These are phyloP conservation scores for Cafeteria roenbergensis DNA, from an alignment of 108 stramenopile species.

Conservation along the genomic window DNA sequence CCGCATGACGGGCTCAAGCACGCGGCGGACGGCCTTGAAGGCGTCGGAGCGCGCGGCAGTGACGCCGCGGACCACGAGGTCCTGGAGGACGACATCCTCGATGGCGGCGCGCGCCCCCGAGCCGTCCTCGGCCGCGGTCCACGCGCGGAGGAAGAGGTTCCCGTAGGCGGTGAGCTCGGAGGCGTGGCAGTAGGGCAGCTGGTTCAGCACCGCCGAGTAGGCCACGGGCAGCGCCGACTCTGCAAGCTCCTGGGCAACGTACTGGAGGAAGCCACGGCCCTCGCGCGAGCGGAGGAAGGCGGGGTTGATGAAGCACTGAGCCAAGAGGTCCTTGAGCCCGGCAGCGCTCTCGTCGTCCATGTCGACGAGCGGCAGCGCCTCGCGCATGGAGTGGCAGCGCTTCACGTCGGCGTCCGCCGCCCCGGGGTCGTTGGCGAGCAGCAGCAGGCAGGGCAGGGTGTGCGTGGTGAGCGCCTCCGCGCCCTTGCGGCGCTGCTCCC, in stretches of 20 bases:
- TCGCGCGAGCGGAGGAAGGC: slow-evolving; percentile 54
- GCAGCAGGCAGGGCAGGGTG: slow-evolving; percentile 55
- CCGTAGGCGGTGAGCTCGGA: slow-evolving; percentile 57
- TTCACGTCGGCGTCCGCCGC: slow-evolving; percentile 59
- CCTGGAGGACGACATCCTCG: slow-evolving; percentile 67
- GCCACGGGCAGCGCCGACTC: slow-evolving; percentile 47
- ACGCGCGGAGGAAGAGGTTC: slow-evolving; percentile 67
- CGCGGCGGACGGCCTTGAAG: slow-evolving; percentile 15
- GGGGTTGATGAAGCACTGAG: slow-evolving; percentile 29
- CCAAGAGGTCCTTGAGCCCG: slow-evolving; percentile 29
- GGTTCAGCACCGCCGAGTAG: slow-evolving; percentile 47
- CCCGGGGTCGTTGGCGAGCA: slow-evolving; percentile 39
- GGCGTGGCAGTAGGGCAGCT: slow-evolving; percentile 53
- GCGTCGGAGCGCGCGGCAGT: slow-evolving; percentile 39
- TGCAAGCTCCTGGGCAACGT: too few species aligned
- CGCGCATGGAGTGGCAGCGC: slow-evolving; percentile 51
- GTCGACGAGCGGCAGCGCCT: slow-evolving; percentile 64
- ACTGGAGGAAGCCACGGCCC: slow-evolving; percentile 50
- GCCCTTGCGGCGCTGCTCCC: background rate
- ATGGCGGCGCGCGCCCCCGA: slow-evolving; percentile 33
- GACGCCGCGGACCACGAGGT: slow-evolving; percentile 56
- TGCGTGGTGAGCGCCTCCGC: slow-evolving; percentile 46
- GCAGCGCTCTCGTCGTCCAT: slow-evolving; percentile 61
- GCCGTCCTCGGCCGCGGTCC: slow-evolving; percentile 32
- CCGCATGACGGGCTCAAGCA: slow-evolving; percentile 59